Evolutionary conservation across 164 flowering plant genomes (phyloP), one percentile per base, ranked within the genome.

Genomic region (Tetrastigma voinierianum): DNA sequence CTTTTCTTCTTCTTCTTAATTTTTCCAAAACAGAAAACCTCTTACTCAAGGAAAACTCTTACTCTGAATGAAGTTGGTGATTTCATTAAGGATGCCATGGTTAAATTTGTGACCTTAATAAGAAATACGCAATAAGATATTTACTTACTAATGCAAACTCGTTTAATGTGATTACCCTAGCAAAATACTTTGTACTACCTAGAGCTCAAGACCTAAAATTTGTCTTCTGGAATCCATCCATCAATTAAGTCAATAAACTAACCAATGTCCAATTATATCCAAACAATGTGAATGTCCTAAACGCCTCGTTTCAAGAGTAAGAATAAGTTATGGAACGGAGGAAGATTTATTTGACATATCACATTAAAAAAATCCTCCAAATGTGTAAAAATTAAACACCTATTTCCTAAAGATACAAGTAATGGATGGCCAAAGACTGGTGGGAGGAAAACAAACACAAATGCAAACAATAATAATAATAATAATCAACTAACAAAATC

Each of bases 151-250:
- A 21, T 23, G 11, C 7, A 2, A 17, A 23, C 18, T 24, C n/a
- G n/a, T n/a, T n/a, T n/a, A n/a, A 15, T 9, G 24, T 61, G 9
- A 53, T 9, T n/a, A n/a, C n/a, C n/a, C n/a, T n/a, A n/a, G n/a
- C 44, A 57, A 16, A 6, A 13, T 17, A 14, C 23, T 23, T 15
- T 1, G 24, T 57, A 64, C 70, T 57, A 93, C 99, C 99, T 55
- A 87, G 71, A 73, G 98, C 99, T 85, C 93, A 97, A 67, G n/a
- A 96, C 93, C n/a, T n/a, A n/a, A 82, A 66, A 96, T 93, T 77
- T 90, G 97, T 66, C 93, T 46, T 96, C 92, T 14, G 98, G 99
- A 75, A 96, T 96, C 99, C 98, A 96, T 55, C 99, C 99, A 76
- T 96, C 98, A 77, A 82, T 65, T n/a, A n/a, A 69, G 93, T 96